phyloP scores from a whole-genome alignment of 2,329 filamentous ascomycete genomes.

The Neospermospora avenae region DNA sequence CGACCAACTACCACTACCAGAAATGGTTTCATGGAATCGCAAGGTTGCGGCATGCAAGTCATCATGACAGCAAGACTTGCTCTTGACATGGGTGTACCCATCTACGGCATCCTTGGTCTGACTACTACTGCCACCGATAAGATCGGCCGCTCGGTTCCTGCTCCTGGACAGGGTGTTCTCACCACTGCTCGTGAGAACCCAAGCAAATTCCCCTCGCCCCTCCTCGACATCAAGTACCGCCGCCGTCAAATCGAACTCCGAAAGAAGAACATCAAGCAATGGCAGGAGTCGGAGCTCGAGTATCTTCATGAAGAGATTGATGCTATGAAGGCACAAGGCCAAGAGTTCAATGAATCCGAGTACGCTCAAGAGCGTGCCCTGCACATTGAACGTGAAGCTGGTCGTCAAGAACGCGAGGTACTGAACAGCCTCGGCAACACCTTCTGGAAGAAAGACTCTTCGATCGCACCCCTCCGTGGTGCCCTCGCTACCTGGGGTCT shows the following conservation, averaged over 20 bases:
- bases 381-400: slow-evolving; percentile 85
- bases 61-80: slow-evolving; percentile 98
- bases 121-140: slow-evolving; percentile 98
- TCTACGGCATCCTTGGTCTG: slow-evolving; percentile 89
- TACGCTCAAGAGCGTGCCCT: slow-evolving; percentile 80
- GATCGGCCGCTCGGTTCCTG: slow-evolving; percentile 95
- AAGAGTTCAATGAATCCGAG: slow-evolving; percentile 75
- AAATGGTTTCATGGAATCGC: slow-evolving; percentile 99
- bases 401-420: slow-evolving; percentile 88
- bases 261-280: slow-evolving; percentile 90
- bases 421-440: slow-evolving; percentile 92
- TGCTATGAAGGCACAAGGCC: slow-evolving; percentile 79
- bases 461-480: slow-evolving; percentile 92
- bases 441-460: slow-evolving; percentile 96
- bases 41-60: slow-evolving; percentile 96
- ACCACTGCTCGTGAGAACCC: slow-evolving; percentile 89
- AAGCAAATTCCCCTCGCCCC: slow-evolving; percentile 89
- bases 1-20: slow-evolving; percentile 94
- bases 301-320: slow-evolving; percentile 90
- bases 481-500: slow-evolving; percentile 97
- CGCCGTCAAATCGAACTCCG: slow-evolving; percentile 91
- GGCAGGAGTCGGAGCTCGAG: slow-evolving; percentile 92
- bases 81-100: slow-evolving; percentile 97
- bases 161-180: slow-evolving; percentile 93
- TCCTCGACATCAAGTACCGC: slow-evolving; percentile 97